These are phyloP conservation scores for Leccinum fibrillosum DNA, from an alignment of 768 basidiomycete genomes.

Conservation along the genomic window DNA sequence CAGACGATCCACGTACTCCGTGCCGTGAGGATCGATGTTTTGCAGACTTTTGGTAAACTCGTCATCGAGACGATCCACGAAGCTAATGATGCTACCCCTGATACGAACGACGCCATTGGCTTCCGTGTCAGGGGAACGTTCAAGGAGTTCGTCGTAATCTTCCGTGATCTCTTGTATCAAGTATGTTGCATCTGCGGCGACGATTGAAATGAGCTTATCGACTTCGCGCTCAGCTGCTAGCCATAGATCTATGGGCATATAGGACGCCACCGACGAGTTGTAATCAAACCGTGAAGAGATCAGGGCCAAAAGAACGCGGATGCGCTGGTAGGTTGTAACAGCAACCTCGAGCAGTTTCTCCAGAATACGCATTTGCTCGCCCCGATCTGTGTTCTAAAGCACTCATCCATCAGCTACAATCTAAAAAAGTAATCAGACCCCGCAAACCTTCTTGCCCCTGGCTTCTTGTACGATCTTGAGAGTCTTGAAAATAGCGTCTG, in stretches of 20 bases:
- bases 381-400: constrained; percentile 88
- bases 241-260: constrained; percentile 96
- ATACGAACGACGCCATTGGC: constrained; percentile 76
- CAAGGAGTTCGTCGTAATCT: constrained; percentile 89
- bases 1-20: constrained; percentile 96
- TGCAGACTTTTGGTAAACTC: constrained; percentile 97
- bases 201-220: constrained; percentile 79
- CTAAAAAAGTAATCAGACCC: not conserved
- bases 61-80: constrained; percentile 94
- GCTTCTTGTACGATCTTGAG: constrained; percentile 90
- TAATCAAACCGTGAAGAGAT: constrained; percentile 97
- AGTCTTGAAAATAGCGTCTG: constrained; percentile 89
- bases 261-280: constrained; percentile 77
- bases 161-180: constrained; percentile 81
- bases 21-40: constrained; percentile 97
- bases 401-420: constrained; percentile 11
- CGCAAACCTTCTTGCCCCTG: constrained; percentile 87
- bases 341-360: constrained; percentile 85
- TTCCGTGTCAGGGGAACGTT: constrained; percentile 75
- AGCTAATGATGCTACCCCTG: constrained; percentile 93
- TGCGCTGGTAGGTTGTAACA: constrained; percentile 84
- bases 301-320: constrained; percentile 90
- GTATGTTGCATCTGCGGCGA: constrained; percentile 70
- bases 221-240: constrained; percentile 81
- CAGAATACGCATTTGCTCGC: constrained; percentile 89